phyloP scores from a whole-genome alignment of 208 protist species.

The Wallacemonas rigidus region DNA sequence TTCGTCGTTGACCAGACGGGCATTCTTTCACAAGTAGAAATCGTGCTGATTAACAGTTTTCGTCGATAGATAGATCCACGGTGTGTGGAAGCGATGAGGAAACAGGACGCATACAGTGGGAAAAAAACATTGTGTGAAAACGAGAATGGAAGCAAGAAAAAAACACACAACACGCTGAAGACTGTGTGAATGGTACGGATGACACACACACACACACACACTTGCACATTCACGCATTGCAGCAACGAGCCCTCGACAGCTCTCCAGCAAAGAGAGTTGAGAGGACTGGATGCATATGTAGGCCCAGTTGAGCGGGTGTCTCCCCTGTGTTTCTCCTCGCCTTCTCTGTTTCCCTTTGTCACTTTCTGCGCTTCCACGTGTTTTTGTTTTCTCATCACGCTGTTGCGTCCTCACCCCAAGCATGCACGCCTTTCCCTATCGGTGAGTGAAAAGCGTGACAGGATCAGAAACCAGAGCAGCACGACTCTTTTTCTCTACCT shows the following conservation, averaged over 20 bases:
- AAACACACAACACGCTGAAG: too few relatives aligned
- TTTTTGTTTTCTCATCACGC: not conserved
- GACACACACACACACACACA: too few relatives aligned
- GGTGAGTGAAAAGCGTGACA: too few relatives aligned
- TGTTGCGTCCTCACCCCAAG: too few relatives aligned
- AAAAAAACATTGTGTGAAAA: not conserved
- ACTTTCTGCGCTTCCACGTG: not conserved
- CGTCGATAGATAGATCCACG: constrained; percentile 32
- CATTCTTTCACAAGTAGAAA: constrained; percentile 75
- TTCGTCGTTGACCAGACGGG: constrained; percentile 85
- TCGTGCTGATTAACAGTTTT: constrained; percentile 81
- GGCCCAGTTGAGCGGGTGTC: too few relatives aligned
- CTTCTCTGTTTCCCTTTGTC: constrained; percentile 4
- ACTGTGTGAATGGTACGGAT: too few relatives aligned
- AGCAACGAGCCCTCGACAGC: too few relatives aligned
- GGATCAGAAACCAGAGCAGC: too few relatives aligned
- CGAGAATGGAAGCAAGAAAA: not conserved
- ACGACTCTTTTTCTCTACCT: not conserved
- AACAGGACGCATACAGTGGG: not conserved
- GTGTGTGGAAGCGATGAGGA: not conserved
- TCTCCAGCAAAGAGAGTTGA: too few relatives aligned
- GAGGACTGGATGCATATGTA: too few relatives aligned
- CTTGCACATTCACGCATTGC: too few relatives aligned
- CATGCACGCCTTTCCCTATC: too few relatives aligned
- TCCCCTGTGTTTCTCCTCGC: not conserved